phyloP scores from a whole-genome alignment of 129 eudicot species.

The Centaurea solstitialis region DNA sequence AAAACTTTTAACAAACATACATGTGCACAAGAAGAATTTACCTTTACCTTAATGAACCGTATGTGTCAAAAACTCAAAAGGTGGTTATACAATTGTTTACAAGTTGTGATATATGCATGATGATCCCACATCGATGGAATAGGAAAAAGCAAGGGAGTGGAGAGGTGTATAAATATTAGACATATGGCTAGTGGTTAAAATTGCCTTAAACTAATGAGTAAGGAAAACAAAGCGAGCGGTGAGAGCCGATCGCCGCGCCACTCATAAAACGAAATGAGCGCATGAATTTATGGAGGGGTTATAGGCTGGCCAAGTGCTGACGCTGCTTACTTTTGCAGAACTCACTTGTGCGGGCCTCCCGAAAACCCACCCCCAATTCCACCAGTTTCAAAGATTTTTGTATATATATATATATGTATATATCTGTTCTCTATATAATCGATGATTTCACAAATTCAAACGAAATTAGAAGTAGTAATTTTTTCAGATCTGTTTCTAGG shows the following conservation, averaged over 20 bases:
- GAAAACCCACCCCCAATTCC: conserved; percentile 41
- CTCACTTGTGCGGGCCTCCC: conserved; percentile 99
- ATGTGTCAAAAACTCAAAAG: too few species aligned
- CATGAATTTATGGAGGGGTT: conserved; percentile 98
- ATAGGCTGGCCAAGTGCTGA: conserved; percentile 98
- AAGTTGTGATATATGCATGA: too few species aligned
- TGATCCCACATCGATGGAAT: conserved; percentile 41
- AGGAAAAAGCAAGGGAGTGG: accelerated
- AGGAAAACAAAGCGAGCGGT: conserved; percentile 99
- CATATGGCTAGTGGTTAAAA: neutral
- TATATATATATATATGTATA: too few species aligned
- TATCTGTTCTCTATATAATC: too few species aligned
- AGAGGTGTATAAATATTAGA: neutral
- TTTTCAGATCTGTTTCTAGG: neutral
- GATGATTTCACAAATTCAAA: too few species aligned
- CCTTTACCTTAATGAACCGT: too few species aligned
- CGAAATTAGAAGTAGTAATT: neutral
- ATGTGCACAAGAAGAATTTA: too few species aligned
- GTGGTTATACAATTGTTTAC: too few species aligned
- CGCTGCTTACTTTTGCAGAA: conserved; percentile 99
- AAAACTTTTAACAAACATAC: too few species aligned
- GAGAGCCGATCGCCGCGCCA: conserved; percentile 89
- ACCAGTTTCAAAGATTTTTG: too few species aligned
- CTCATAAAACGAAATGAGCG: conserved; percentile 41
- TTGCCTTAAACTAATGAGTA: conserved; percentile 99